A percentile compares a stretch with the other conserved stretches of the same genome.
phyloP scores from a whole-genome alignment of 2,329 filamentous ascomycete species.

The Apiospora pterosperma region DNA sequence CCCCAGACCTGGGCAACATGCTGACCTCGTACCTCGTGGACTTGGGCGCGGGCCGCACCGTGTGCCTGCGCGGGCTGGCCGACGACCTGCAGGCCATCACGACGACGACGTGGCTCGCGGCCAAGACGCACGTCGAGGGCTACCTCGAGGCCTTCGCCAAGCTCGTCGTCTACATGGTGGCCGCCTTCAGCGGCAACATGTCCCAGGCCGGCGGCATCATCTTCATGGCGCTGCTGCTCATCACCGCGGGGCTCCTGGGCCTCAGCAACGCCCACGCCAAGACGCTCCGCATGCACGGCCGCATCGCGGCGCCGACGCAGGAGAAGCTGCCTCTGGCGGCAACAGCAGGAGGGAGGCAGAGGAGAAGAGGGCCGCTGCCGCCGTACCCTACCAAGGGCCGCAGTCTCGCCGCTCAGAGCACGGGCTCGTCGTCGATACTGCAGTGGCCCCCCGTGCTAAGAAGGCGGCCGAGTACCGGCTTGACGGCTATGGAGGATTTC shows the following conservation, averaged over 20 bases:
- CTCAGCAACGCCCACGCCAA: slow-evolving; percentile 49
- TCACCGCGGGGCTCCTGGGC: slow-evolving; percentile 50
- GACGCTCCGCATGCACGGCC: slow-evolving; percentile 48
- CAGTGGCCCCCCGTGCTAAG: neutral
- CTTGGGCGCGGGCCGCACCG: slow-evolving; percentile 46
- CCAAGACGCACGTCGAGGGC: slow-evolving; percentile 46
- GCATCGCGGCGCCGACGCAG: slow-evolving; percentile 35
- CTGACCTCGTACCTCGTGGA: slow-evolving; percentile 48
- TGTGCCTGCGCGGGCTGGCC: slow-evolving; percentile 50
- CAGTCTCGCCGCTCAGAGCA: slow-evolving; percentile 2
- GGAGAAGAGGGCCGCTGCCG: neutral
- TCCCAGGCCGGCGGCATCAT: slow-evolving; percentile 48
- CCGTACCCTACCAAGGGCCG: slow-evolving; percentile 6
- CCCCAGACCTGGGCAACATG: slow-evolving; percentile 16
- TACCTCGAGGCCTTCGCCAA: slow-evolving; percentile 52
- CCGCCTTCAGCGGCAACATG: slow-evolving; percentile 53
- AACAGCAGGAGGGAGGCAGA: neutral
- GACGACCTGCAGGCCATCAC: slow-evolving; percentile 57
- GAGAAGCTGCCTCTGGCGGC: slow-evolving; percentile 17
- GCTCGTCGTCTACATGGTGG: slow-evolving; percentile 55
- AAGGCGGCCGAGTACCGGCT: slow-evolving; percentile 11
- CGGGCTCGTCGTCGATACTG: slow-evolving; percentile 4
- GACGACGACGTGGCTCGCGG: slow-evolving; percentile 51
- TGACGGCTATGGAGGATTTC: slow-evolving; percentile 21
- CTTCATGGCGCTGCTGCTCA: slow-evolving; percentile 47